Conservation (phyloP, 2,329 filamentous ascomycete species). For the Stromatinia cepivora region DNA sequence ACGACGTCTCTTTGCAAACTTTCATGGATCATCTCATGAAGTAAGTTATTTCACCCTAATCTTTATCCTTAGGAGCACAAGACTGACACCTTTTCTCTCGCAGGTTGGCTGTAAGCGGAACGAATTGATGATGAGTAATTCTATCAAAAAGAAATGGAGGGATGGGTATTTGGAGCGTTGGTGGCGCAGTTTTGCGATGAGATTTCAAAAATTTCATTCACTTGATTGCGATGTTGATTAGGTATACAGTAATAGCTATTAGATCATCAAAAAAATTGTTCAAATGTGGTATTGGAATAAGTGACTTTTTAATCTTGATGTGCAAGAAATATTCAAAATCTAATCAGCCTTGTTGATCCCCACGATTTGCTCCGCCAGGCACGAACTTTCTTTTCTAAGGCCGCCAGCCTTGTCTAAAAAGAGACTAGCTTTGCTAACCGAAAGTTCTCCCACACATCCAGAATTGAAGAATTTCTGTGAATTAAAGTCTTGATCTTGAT, state of each 20-base stretch:
- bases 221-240: conserved; percentile 23
- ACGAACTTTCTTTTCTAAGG: background rate
- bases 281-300: background rate
- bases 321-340: background rate
- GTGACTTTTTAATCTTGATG: background rate
- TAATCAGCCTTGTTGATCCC: background rate
- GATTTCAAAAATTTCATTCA: conserved; percentile 18
- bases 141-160: conserved; percentile 18
- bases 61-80: conserved; percentile 23
- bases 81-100: conserved; percentile 25
- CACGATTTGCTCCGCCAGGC: background rate
- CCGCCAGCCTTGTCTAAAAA: background rate
- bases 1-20: conserved; percentile 95
- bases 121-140: conserved; percentile 48
- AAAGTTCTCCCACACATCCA: conserved; percentile 25
- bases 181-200: conserved; percentile 17
- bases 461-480: conserved; percentile 19
- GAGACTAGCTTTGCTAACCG: conserved; percentile 22
- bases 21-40: conserved; percentile 99
- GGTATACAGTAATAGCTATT: conserved; percentile 24
- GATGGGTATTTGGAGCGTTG: conserved; percentile 17
- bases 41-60: conserved; percentile 52
- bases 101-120: conserved; percentile 63
- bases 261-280: conserved; percentile 12
- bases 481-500: conserved; percentile 17